Percentiles rank a stretch among this genome's conserved stretches.
phyloP scores from a whole-genome alignment of 148 eudicot species.

The Camellia lanceoleosa region DNA sequence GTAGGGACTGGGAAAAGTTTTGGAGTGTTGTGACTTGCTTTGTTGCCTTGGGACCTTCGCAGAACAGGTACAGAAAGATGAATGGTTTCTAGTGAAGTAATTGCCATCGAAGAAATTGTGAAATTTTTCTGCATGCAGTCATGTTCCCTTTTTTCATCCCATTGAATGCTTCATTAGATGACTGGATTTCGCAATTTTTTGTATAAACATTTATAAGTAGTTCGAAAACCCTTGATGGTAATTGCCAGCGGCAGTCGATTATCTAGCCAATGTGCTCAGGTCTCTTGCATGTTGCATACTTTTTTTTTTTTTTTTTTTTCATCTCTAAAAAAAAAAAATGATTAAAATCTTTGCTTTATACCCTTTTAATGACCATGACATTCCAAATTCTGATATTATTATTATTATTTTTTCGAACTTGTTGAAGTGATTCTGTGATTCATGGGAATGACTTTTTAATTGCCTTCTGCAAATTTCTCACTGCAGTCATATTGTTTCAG shows the following conservation, averaged over 20 bases:
- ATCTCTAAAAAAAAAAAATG: too few relatives aligned
- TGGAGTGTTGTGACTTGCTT: not conserved
- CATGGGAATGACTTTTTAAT: not conserved
- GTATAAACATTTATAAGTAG: not conserved
- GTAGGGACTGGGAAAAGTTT: slow-evolving; percentile 23
- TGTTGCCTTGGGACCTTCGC: slow-evolving; percentile 11
- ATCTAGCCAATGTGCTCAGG: not conserved
- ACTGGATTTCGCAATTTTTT: slow-evolving; percentile 8
- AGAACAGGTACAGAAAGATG: slow-evolving; percentile 10
- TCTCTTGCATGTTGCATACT: not conserved
- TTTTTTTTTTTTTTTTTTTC: too few relatives aligned
- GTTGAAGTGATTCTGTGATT: not conserved
- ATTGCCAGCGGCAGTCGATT: slow-evolving; percentile 1
- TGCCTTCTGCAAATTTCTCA: not conserved
- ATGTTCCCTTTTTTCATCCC: not conserved
- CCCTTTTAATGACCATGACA: not conserved
- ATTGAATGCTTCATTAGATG: not conserved
- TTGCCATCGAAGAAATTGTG: not conserved
- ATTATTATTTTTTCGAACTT: not conserved
- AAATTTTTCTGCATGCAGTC: not conserved
- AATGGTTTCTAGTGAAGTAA: not conserved
- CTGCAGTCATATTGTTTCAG: not conserved
- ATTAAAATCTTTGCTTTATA: not conserved
- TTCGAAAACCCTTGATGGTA: not conserved
- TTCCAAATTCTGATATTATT: not conserved